phyloP scores from a whole-genome alignment of 2,329 filamentous ascomycete species.

The Orbilia javanica region DNA sequence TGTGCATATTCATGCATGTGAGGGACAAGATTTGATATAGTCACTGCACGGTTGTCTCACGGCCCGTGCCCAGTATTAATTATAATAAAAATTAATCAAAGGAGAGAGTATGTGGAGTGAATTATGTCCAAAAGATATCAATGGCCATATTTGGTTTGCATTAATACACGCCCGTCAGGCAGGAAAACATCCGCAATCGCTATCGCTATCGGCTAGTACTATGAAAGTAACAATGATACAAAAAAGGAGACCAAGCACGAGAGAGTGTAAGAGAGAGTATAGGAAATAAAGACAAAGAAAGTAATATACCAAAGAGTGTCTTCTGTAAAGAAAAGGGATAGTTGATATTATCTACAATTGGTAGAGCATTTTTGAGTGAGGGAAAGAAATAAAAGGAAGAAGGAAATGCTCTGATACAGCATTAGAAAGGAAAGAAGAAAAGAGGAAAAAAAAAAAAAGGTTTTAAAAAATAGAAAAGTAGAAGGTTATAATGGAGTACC shows the following conservation, averaged over 20 bases:
- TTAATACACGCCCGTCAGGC: slow-evolving; percentile 1
- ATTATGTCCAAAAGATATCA: neutral
- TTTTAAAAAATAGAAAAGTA: slow-evolving; percentile 31
- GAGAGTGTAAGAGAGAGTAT: slow-evolving; percentile 55
- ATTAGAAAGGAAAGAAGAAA: neutral
- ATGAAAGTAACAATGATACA: neutral
- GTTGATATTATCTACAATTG: slow-evolving; percentile 44
- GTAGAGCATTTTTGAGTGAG: slow-evolving; percentile 22
- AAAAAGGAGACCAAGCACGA: slow-evolving; percentile 30
- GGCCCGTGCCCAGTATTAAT: too few species aligned
- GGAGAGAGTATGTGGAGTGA: neutral
- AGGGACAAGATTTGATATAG: neutral
- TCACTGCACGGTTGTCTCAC: neutral
- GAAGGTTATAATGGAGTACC: slow-evolving; percentile 34
- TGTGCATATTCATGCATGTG: neutral
- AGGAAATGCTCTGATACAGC: slow-evolving; percentile 46
- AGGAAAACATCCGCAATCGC: neutral
- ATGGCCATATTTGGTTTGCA: neutral
- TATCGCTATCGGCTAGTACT: neutral
- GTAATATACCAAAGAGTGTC: slow-evolving; percentile 61
- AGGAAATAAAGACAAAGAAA: slow-evolving; percentile 60
- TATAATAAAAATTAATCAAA: neutral
- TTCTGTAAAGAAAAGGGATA: slow-evolving; percentile 60
- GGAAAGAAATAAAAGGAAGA: slow-evolving; percentile 45
- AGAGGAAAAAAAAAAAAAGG: slow-evolving; percentile 27